Conservation (phyloP, 1,139 yeast species). For the Taphrina sp. region DNA sequence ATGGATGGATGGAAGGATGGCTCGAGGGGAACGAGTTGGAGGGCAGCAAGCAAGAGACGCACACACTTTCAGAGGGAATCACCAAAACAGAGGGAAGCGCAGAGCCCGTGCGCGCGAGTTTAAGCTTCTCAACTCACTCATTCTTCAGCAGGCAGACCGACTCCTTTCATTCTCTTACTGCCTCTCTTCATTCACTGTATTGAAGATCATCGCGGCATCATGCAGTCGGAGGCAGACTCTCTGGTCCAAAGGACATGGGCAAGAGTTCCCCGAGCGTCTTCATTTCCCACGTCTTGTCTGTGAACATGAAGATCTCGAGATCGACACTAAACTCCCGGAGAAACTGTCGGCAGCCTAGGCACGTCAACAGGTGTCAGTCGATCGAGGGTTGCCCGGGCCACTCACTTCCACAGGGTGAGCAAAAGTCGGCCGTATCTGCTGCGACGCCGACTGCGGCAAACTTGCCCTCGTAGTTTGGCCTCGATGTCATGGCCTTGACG, state of each 20-base stretch:
- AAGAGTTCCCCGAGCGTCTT: slow-evolving; percentile 25
- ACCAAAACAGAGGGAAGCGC: too few species aligned
- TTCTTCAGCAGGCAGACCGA: too few species aligned
- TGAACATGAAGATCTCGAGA: slow-evolving; percentile 23
- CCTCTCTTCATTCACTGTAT: too few species aligned
- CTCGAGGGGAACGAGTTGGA: too few species aligned
- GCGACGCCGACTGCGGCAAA: slow-evolving; percentile 24
- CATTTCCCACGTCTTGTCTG: slow-evolving; percentile 12
- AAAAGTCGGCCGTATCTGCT: slow-evolving; percentile 17
- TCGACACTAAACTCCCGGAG: slow-evolving; percentile 23
- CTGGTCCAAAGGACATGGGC: slow-evolving; percentile 30
- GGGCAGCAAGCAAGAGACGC: too few species aligned
- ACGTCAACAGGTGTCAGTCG: not conserved
- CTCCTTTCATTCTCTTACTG: too few species aligned
- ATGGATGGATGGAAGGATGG: too few species aligned
- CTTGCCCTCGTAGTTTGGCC: slow-evolving; percentile 5
- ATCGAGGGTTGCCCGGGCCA: too few species aligned
- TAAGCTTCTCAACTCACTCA: too few species aligned
- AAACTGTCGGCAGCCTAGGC: slow-evolving; percentile 24
- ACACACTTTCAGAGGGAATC: too few species aligned
- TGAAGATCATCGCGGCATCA: too few species aligned
- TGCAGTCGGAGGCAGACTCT: slow-evolving; percentile 4
- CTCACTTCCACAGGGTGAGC: slow-evolving; percentile 29
- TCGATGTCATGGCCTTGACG: slow-evolving; percentile 31
- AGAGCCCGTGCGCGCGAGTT: too few species aligned